Conservation (phyloP, 768 basidiomycete genomes). For the Suillus weaverae region DNA sequence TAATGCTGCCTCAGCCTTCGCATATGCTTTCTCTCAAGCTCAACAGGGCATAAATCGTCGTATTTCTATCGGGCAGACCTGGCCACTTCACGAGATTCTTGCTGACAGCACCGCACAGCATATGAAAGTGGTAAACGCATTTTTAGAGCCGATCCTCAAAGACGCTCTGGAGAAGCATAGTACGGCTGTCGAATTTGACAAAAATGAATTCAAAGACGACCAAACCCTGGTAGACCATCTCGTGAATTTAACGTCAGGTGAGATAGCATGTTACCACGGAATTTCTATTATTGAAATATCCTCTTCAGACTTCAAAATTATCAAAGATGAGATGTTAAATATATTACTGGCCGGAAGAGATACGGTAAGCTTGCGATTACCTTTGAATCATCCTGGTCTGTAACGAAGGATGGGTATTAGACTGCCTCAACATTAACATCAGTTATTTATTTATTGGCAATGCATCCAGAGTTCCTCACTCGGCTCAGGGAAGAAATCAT, state of each 20-base stretch:
- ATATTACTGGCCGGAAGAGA: slow-evolving; percentile 47
- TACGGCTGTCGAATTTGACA: slow-evolving; percentile 8
- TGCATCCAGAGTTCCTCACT: slow-evolving; percentile 42
- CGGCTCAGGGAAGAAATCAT: slow-evolving; percentile 46
- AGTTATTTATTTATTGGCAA: slow-evolving; percentile 45
- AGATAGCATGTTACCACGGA: background rate
- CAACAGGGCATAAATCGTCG: slow-evolving; percentile 33
- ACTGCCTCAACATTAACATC: slow-evolving; percentile 47
- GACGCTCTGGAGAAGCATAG: slow-evolving; percentile 33
- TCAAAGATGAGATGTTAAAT: slow-evolving; percentile 45
- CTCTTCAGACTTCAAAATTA: slow-evolving; percentile 27
- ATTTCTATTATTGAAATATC: background rate
- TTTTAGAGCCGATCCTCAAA: slow-evolving; percentile 41
- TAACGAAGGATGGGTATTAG: slow-evolving; percentile 23
- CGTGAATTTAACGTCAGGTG: slow-evolving; percentile 40
- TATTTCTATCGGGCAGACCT: slow-evolving; percentile 30
- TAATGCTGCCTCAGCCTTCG: slow-evolving; percentile 28
- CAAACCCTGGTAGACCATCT: slow-evolving; percentile 45
- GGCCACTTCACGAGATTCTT: slow-evolving; percentile 43
- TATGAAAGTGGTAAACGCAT: slow-evolving; percentile 40
- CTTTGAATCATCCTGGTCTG: background rate
- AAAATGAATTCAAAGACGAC: slow-evolving; percentile 25
- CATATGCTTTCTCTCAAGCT: slow-evolving; percentile 35
- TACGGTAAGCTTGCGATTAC: slow-evolving; percentile 30
- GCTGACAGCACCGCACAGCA: slow-evolving; percentile 29